phyloP scores from a whole-genome alignment of 768 basidiomycete genomes.

The Austroboletus festivus region DNA sequence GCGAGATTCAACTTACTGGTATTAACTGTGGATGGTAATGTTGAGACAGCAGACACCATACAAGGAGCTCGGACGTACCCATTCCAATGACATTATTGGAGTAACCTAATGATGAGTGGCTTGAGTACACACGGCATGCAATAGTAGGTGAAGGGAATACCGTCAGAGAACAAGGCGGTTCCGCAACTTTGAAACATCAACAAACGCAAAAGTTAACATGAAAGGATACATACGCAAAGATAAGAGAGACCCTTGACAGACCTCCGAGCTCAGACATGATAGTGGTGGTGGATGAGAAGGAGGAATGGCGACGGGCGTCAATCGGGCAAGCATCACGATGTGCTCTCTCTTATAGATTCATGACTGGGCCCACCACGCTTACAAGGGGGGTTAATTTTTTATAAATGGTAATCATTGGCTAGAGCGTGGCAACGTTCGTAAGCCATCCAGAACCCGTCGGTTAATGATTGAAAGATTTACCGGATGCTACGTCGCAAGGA shows the following conservation, averaged over 20 bases:
- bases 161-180: conserved; percentile 86
- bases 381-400: not conserved
- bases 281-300: conserved; percentile 13
- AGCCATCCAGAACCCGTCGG: not conserved
- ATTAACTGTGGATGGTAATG: conserved; percentile 47
- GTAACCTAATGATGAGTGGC: conserved; percentile 49
- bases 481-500: not conserved
- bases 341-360: conserved; percentile 14
- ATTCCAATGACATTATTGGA: conserved; percentile 76
- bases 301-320: not conserved
- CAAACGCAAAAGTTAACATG: not conserved
- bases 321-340: not conserved
- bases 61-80: conserved; percentile 44
- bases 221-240: conserved; percentile 66
- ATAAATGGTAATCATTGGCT: conserved; percentile 12
- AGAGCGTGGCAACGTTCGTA: conserved; percentile 22
- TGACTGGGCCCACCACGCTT: not conserved
- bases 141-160: conserved; percentile 33
- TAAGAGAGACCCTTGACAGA: conserved; percentile 66
- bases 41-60: not conserved
- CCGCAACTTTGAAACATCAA: conserved; percentile 54
- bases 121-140: conserved; percentile 1
- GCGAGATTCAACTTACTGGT: too few species aligned
- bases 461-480: not conserved
- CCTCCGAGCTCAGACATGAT: conserved; percentile 12